Percentiles rank a stretch among this genome's conserved stretches.
These are phyloP conservation scores for Penicillium sp. DNA, from an alignment of 2,329 filamentous ascomycete genomes.

Conservation along the genomic window DNA sequence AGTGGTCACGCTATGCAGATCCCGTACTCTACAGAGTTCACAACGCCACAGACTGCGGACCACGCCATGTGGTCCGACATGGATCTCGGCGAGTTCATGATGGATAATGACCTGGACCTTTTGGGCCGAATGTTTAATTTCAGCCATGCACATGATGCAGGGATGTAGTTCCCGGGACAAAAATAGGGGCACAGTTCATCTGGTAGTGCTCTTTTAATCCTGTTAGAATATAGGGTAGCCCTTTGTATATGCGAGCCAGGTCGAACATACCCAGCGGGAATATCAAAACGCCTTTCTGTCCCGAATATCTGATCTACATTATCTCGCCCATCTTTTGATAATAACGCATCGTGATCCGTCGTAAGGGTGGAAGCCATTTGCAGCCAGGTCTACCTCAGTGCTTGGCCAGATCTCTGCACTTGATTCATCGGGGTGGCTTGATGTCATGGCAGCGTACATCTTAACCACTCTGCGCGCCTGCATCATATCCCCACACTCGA, in stretches of 20 bases:
- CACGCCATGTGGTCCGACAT: slow-evolving; percentile 4
- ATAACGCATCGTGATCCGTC: slow-evolving; percentile 24
- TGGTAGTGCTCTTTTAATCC: not conserved
- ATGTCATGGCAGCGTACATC: slow-evolving; percentile 15
- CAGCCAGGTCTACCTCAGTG: slow-evolving; percentile 11
- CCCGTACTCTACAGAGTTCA: not conserved
- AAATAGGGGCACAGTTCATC: not conserved
- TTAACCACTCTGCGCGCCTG: slow-evolving; percentile 33
- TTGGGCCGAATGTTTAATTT: slow-evolving; percentile 9
- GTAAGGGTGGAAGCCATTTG: slow-evolving; percentile 19
- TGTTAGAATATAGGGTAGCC: not conserved
- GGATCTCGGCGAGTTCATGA: slow-evolving; percentile 12
- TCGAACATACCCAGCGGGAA: not conserved
- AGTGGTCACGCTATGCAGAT: not conserved
- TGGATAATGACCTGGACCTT: slow-evolving; percentile 8
- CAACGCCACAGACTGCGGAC: not conserved
- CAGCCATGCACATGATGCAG: not conserved
- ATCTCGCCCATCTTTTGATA: slow-evolving; percentile 7
- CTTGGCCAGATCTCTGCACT: slow-evolving; percentile 18
- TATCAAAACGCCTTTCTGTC: not conserved
- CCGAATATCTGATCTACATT: not conserved
- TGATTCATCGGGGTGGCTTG: not conserved
- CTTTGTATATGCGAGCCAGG: not conserved
- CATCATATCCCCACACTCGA: slow-evolving; percentile 36
- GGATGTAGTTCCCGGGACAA: not conserved